Percentiles rank a stretch among this genome's conserved stretches.
Conservation (phyloP, 192 early-diverging fungal genomes). For the Oehlia diaphana region DNA sequence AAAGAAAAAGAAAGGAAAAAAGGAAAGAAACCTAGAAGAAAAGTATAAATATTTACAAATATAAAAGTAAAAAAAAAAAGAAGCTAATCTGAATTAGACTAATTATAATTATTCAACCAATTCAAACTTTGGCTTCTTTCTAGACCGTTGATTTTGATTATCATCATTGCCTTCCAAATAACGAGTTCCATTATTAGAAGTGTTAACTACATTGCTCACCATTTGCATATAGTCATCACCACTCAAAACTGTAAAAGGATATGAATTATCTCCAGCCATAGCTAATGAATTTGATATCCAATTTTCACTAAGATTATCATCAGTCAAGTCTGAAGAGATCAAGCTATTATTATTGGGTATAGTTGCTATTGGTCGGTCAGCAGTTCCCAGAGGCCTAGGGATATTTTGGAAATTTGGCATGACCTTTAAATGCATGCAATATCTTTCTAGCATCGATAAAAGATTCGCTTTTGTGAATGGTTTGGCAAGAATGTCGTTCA, state of each 20-base stretch:
- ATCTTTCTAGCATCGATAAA: conserved; percentile 56
- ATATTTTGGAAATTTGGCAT: conserved; percentile 26
- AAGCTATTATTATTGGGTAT: background rate
- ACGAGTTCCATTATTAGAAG: background rate
- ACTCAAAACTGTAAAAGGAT: background rate
- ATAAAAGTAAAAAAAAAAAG: background rate
- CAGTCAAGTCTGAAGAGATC: background rate
- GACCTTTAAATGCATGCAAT: conserved; percentile 50
- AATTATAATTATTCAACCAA: background rate
- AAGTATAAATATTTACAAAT: background rate
- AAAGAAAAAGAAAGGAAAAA: no score
- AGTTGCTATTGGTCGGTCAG: background rate
- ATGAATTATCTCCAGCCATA: background rate
- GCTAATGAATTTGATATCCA: background rate
- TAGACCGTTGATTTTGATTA: background rate
- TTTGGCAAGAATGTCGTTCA: conserved; percentile 76
- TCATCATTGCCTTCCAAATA: background rate
- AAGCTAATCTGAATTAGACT: background rate
- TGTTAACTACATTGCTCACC: background rate
- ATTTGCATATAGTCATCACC: conserved; percentile 15
- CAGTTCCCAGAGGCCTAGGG: background rate
- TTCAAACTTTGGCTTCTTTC: background rate
- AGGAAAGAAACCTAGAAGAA: background rate
- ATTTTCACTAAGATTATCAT: conserved; percentile 3
- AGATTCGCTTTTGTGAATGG: conserved; percentile 60